Conservation (phyloP, 164 flowering plant genomes). For the Cinnamomum chago region DNA sequence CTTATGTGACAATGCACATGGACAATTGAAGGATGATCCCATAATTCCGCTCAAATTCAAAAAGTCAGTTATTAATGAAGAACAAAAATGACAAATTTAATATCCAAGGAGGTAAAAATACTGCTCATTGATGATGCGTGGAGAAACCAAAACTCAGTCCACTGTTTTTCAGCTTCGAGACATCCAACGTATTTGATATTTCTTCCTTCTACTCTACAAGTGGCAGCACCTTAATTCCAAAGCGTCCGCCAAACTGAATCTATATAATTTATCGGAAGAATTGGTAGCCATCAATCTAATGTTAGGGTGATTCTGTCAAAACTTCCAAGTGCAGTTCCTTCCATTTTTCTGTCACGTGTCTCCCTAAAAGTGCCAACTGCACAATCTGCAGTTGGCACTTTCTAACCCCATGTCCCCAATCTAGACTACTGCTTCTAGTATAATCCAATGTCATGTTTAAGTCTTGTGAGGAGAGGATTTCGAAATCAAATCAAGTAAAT, state of each 20-base stretch:
- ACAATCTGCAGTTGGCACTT: not conserved
- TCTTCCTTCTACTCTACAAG: not conserved
- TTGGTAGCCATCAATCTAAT: not conserved
- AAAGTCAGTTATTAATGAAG: not conserved
- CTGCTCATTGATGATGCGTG: not conserved
- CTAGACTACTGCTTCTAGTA: not conserved
- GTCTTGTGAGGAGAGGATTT: constrained; percentile 16
- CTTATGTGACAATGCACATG: not conserved
- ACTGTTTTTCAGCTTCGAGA: not conserved
- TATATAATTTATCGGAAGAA: not conserved
- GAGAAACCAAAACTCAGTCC: not conserved
- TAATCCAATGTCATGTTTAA: not conserved
- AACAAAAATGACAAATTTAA: not conserved
- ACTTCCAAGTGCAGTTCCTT: not conserved
- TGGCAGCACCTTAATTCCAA: not conserved
- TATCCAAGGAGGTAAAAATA: no score
- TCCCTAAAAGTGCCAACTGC: not conserved
- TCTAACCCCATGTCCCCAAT: not conserved
- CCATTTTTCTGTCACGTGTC: not conserved
- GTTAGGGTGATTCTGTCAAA: not conserved
- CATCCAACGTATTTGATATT: not conserved
- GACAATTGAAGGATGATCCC: not conserved
- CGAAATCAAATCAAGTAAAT: constrained; percentile 47
- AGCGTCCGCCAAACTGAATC: not conserved
- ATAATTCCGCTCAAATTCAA: not conserved